Base-by-base conservation (phyloP, 441 rosid genomes). In the Pelargonium citronellum region DNA sequence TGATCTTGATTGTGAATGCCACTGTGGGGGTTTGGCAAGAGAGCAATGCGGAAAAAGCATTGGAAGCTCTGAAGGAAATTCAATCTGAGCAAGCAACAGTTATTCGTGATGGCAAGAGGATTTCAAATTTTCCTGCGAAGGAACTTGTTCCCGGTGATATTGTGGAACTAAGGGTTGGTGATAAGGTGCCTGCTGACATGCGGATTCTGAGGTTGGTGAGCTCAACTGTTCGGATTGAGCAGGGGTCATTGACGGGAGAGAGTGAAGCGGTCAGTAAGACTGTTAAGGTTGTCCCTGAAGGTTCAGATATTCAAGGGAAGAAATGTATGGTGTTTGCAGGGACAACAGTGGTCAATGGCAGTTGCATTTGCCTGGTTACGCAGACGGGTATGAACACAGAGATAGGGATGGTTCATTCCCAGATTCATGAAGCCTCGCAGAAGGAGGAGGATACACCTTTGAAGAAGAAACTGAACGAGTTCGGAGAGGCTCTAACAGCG, bases 21-120 rank as follows among this genome's bases (percentile, higher is more conserved):
- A 2, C 74, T 39, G 83, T 83, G 5, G 86, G 86, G 1, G 80
- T 83, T 58, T 83, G 86, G 86, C 86, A 83, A 67, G 86, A 80
- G 69, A 78, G 41, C 41, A 83, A 80, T 58, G 83, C 86, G 0
- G 86, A 83, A 79, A 83, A 83, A 67, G 86, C 86, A 17, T 64
- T 83, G 46, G 86, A 80, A 57, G 86, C 83, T 41, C 58, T 83
- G 37, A 74, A 80, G 67, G 83, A 83, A 73, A 83, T 83, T 61
- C 86, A 83, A 67, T 78, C 83, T 7, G 83, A 80, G 74, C 82
- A 76, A 24, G 86, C 86, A 12, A 68, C 76, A 1, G 83, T 74
- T 68, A 67, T 80, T 47, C 80, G 86, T 3, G 83, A 78, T 24
- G 83, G 86, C 12, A 15, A 49, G 10, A 80, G 58, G 69, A 37